A percentile compares a stretch with the other conserved stretches of the same genome.
phyloP scores from a whole-genome alignment of 1,139 yeast species.

The Candida dubliniensis region DNA sequence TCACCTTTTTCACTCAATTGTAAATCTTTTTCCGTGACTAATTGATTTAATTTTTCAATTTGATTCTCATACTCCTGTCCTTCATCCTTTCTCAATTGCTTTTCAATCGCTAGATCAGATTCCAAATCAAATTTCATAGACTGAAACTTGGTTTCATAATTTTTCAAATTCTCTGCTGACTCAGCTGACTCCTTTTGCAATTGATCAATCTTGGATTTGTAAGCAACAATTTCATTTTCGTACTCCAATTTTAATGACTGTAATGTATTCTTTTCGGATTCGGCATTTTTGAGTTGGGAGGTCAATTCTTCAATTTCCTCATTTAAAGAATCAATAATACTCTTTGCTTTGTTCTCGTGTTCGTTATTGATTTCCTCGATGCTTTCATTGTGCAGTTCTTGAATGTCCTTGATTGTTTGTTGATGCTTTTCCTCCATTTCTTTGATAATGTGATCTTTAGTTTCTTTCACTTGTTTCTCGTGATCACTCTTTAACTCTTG shows the following conservation, averaged over 20 bases:
- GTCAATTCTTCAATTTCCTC: conserved; percentile 4
- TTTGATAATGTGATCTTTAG: neutral
- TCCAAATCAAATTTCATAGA: conserved; percentile 7
- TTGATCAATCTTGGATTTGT: neutral
- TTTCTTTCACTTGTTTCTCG: neutral
- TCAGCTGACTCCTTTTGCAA: conserved; percentile 1
- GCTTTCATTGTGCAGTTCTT: neutral
- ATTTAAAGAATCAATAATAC: neutral
- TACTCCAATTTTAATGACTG: neutral
- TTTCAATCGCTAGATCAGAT: conserved; percentile 9
- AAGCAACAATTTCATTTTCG: neutral
- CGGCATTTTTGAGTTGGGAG: conserved; percentile 1
- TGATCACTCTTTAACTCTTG: neutral
- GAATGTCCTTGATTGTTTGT: neutral
- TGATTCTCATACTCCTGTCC: conserved; percentile 1
- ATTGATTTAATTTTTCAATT: conserved; percentile 1
- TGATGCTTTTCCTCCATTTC: neutral
- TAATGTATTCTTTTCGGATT: neutral
- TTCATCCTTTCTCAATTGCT: conserved; percentile 2
- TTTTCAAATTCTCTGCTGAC: neutral
- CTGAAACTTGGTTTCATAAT: neutral
- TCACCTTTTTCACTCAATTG: conserved; percentile 1
- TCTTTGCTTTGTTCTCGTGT: conserved; percentile 1
- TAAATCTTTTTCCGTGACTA: neutral
- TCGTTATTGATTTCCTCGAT: neutral